Conservation (phyloP, 352 stramenopile genomes). For the Globisporangium cylindrosporum region DNA sequence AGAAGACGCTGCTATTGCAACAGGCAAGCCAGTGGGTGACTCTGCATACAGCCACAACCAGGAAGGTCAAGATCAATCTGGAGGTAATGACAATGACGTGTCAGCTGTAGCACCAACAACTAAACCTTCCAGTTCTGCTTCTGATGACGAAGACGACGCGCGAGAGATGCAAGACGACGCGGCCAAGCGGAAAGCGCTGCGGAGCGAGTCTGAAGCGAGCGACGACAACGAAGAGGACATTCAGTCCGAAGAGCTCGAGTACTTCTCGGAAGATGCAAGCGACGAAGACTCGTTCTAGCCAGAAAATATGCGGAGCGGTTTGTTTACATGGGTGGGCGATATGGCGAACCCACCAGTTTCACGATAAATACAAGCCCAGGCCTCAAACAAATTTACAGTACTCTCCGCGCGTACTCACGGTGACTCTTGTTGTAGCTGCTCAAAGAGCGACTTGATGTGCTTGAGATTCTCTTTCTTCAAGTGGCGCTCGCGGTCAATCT, state of each 20-base stretch:
- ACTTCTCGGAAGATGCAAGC: slow-evolving; percentile 79
- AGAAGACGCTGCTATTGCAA: neutral
- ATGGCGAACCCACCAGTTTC: no score
- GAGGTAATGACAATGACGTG: neutral
- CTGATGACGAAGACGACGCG: slow-evolving; percentile 8
- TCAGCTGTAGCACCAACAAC: neutral
- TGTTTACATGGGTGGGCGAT: neutral
- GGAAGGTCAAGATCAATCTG: neutral
- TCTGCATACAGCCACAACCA: slow-evolving; percentile 1
- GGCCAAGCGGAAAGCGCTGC: slow-evolving; percentile 40
- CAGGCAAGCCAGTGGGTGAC: neutral
- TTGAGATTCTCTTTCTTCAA: slow-evolving; percentile 65
- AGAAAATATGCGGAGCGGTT: neutral
- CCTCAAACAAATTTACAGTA: neutral
- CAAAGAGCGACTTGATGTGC: slow-evolving; percentile 77
- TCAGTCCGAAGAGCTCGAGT: slow-evolving; percentile 76
- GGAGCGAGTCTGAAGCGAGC: slow-evolving; percentile 44
- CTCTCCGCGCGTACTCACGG: slow-evolving; percentile 20
- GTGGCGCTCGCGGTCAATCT: slow-evolving; percentile 70
- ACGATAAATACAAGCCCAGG: neutral
- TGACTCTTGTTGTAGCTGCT: slow-evolving; percentile 59
- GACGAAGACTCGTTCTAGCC: slow-evolving; percentile 81
- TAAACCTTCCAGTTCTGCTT: neutral
- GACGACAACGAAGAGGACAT: slow-evolving; percentile 67
- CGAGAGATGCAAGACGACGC: slow-evolving; percentile 25